Evolutionary conservation across 352 stramenopile genomes (phyloP).

Genomic region (Phytopythium cucurbitacearum): DNA sequence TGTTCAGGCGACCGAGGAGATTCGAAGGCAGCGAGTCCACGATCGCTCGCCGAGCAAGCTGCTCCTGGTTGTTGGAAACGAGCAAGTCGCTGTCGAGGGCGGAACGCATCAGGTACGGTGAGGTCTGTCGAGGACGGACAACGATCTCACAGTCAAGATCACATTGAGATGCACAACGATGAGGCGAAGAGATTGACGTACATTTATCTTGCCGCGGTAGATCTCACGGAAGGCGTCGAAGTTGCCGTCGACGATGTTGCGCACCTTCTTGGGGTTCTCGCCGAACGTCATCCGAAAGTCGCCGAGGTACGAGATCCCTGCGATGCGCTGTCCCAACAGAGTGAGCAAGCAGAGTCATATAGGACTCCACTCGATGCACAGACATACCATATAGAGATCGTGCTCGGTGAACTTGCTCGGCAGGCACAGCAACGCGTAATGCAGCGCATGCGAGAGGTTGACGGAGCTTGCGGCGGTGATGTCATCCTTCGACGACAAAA

Average conservation of each 20-base stretch:
- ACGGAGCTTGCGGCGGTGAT: constrained; percentile 45
- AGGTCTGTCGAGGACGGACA: constrained; percentile 31
- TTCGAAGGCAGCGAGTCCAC: constrained; percentile 51
- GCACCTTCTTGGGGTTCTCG: constrained; percentile 89
- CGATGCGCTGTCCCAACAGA: constrained; percentile 58
- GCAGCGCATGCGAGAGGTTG: constrained; percentile 72
- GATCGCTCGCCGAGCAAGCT: constrained; percentile 31
- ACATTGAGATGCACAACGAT: background rate
- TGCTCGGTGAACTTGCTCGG: constrained; percentile 79
- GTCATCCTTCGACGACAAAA: constrained; percentile 38
- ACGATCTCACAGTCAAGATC: background rate
- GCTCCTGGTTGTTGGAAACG: constrained; percentile 40
- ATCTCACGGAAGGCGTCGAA: constrained; percentile 66
- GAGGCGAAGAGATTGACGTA: constrained; percentile 13
- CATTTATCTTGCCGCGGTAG: constrained; percentile 73
- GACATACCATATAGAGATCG: constrained; percentile 76
- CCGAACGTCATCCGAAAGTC: constrained; percentile 90
- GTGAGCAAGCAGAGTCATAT: background rate
- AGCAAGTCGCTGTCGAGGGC: constrained; percentile 35
- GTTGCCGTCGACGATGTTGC: constrained; percentile 89
- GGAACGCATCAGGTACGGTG: constrained; percentile 54
- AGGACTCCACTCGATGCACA: background rate
- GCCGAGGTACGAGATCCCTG: constrained; percentile 85
- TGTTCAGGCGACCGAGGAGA: constrained; percentile 29
- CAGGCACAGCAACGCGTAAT: constrained; percentile 70